Evolutionary conservation across 2,329 filamentous ascomycete genomes (phyloP).

Genomic region (Tolypocladium paradoxum): DNA sequence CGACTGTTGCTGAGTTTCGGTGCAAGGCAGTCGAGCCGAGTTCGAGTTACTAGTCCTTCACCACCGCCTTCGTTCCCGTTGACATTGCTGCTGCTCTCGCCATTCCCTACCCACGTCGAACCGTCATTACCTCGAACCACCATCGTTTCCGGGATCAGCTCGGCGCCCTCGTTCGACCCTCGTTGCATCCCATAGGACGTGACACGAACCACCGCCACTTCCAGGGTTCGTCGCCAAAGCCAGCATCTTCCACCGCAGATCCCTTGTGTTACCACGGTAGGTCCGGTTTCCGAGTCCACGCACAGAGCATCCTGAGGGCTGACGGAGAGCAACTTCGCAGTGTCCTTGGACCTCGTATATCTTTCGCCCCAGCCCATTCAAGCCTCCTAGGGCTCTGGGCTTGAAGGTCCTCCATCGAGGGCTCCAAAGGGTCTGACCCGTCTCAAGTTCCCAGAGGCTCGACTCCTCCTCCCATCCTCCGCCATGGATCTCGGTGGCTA

Average conservation of each 20-base stretch:
- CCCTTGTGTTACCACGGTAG: too few relatives aligned
- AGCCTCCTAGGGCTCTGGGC: background rate
- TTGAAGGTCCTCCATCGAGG: background rate
- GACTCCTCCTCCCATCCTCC: background rate
- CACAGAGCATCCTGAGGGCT: background rate
- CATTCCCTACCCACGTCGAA: background rate
- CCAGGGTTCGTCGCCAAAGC: background rate
- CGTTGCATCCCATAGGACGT: background rate
- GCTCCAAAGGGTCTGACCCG: background rate
- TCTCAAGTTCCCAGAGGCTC: background rate
- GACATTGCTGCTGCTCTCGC: background rate
- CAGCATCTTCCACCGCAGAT: too few relatives aligned
- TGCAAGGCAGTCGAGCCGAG: background rate
- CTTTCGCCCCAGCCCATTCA: background rate
- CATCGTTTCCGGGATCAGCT: background rate
- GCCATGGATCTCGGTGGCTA: slow-evolving; percentile 52
- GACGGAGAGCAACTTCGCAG: background rate
- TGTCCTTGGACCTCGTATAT: background rate
- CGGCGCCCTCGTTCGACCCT: background rate
- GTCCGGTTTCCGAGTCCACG: background rate
- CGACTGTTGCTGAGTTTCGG: background rate
- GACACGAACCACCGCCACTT: background rate
- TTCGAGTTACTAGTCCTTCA: background rate
- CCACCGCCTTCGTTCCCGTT: background rate
- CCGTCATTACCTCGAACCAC: background rate